Conservation (phyloP, 164 flowering plant species). For the Chloranthus sessilifolius region DNA sequence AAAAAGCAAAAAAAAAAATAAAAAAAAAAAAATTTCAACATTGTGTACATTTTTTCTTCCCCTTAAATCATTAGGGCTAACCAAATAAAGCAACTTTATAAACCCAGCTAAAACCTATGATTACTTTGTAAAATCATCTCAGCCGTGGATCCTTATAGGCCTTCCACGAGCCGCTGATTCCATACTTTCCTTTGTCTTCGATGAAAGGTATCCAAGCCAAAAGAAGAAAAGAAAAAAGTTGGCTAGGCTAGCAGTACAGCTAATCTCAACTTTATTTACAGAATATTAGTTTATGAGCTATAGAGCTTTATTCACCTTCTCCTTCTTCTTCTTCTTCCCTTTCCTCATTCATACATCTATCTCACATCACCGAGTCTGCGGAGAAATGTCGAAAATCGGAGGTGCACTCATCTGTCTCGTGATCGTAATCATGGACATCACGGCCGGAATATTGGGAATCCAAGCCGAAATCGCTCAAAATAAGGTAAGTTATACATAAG, state of each 20-base stretch:
- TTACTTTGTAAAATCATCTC: not conserved
- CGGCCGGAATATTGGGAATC: slow-evolving; percentile 84
- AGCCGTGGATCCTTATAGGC: slow-evolving; percentile 1
- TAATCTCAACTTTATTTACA: slow-evolving; percentile 5
- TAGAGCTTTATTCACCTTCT: slow-evolving; percentile 28
- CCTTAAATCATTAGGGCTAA: too few species aligned
- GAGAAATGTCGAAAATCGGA: slow-evolving; percentile 32
- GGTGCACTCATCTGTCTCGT: slow-evolving; percentile 44
- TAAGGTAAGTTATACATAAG: slow-evolving; percentile 63
- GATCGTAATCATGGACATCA: slow-evolving; percentile 54
- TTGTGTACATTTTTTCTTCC: too few species aligned
- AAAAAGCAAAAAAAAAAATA: too few species aligned
- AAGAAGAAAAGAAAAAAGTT: slow-evolving; percentile 28
- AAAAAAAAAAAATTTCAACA: too few species aligned
- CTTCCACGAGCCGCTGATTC: slow-evolving; percentile 16
- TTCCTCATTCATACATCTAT: not conserved
- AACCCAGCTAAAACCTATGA: too few species aligned
- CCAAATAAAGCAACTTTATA: too few species aligned
- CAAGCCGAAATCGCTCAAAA: slow-evolving; percentile 78
- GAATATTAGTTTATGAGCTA: not conserved
- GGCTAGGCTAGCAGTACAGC: slow-evolving; percentile 30
- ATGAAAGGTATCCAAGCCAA: slow-evolving; percentile 47
- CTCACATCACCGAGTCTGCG: not conserved
- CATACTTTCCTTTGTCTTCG: slow-evolving; percentile 50
- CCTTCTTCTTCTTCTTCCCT: slow-evolving; percentile 1